phyloP scores from a whole-genome alignment of 495 filamentous ascomycete genomes.

The Articulospora tetracladia region DNA sequence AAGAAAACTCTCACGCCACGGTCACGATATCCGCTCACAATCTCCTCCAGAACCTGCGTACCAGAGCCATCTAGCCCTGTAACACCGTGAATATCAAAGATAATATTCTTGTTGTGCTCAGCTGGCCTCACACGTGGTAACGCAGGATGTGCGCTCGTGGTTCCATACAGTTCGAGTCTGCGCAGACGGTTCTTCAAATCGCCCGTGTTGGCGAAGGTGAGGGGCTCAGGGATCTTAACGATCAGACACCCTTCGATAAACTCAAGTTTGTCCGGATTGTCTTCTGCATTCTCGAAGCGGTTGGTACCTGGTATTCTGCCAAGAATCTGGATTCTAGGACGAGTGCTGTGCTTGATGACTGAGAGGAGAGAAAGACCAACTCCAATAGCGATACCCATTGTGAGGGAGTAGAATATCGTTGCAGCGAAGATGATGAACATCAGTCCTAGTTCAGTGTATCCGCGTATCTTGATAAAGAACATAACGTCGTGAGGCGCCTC shows the following conservation, averaged over 20 bases:
- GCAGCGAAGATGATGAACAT: constrained; percentile 87
- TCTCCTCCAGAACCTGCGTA: constrained; percentile 86
- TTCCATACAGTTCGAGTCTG: constrained; percentile 84
- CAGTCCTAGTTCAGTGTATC: constrained; percentile 77
- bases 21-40: constrained; percentile 71
- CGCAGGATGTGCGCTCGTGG: constrained; percentile 77
- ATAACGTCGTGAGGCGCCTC: constrained; percentile 86
- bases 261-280: constrained; percentile 70
- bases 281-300: constrained; percentile 87
- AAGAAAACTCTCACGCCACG: constrained; percentile 83
- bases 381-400: constrained; percentile 83
- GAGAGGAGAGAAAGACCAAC: constrained; percentile 84
- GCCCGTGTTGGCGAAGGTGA: constrained; percentile 97
- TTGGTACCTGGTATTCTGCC: constrained; percentile 81
- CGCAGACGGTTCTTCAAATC: constrained; percentile 80
- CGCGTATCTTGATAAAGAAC: constrained; percentile 85
- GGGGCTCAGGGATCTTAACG: constrained; percentile 93
- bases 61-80: constrained; percentile 90
- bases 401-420: constrained; percentile 90
- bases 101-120: constrained; percentile 80
- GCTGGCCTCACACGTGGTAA: constrained; percentile 68
- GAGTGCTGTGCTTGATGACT: constrained; percentile 83
- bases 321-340: constrained; percentile 94
- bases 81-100: constrained; percentile 96
- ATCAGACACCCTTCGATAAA: constrained; percentile 90